A percentile compares a stretch with the other conserved stretches of the same genome.
phyloP scores from a whole-genome alignment of 768 basidiomycete species.

The Boletus rubropictus region DNA sequence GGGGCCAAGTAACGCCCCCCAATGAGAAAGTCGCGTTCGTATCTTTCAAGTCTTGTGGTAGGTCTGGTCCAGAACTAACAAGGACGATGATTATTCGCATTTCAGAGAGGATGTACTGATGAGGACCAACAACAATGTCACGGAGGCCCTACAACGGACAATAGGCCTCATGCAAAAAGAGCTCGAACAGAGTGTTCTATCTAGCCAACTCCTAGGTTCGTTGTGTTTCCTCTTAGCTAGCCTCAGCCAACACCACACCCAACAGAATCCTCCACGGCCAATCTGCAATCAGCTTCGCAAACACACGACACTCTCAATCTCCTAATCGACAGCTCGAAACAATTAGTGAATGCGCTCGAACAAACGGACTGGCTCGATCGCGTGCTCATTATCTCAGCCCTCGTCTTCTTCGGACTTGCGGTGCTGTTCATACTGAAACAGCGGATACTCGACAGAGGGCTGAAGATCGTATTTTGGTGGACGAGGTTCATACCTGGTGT shows the following conservation, averaged over 20 bases:
- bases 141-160: constrained; percentile 80
- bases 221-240: neutral
- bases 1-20: constrained; percentile 37
- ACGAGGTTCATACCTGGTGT: constrained; percentile 57
- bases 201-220: constrained; percentile 78
- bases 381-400: constrained; percentile 71
- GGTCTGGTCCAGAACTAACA: neutral
- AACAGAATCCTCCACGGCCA: constrained; percentile 71
- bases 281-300: constrained; percentile 65
- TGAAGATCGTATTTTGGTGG: constrained; percentile 87
- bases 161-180: constrained; percentile 85
- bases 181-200: constrained; percentile 82
- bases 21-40: constrained; percentile 63
- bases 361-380: constrained; percentile 91
- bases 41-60: neutral
- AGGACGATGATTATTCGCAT: neutral
- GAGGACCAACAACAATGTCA: constrained; percentile 85
- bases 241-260: neutral
- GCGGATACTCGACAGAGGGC: constrained; percentile 71
- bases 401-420: constrained; percentile 79
- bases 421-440: constrained; percentile 86
- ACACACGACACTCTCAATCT: constrained; percentile 71
- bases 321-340: constrained; percentile 72
- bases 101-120: constrained; percentile 77
- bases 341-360: constrained; percentile 83